Evolutionary conservation across 2,329 filamentous ascomycete genomes (phyloP), one percentile per base, ranked within the genome.

Genomic region (Kalaharituber pfeilii): DNA sequence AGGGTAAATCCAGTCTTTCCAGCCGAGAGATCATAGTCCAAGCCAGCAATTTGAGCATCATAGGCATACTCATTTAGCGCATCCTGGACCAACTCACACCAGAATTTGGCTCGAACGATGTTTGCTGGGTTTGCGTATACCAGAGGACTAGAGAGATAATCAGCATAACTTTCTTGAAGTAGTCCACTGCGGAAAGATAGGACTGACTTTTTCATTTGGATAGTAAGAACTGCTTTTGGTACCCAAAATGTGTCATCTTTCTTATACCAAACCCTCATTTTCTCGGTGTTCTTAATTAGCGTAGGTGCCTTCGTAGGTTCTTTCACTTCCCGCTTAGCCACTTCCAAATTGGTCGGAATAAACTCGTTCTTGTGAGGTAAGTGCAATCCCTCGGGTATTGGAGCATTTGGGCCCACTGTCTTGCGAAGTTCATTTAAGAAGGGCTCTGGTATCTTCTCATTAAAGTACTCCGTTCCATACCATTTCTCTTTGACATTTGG

Each of bases 211-310:
- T 59, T 57, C 20, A 93, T 75, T 62, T 81, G 86, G 59, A 94
- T 78, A 60, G 87, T 78, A 18, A 96, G 72, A 56, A 87, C 91
- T 2, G 86, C 91, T 68, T 94, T 94, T 7, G 91, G 91, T 8
- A 96, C 91, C 88, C 89, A 96, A 69, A 96, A 98, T 0, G 82
- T 87, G 63, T 98, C 91, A 64, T 98, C 91, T 70, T 96, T 96
- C 73, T 98, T 98, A 73, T 81, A 95, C 91, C 91, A 98, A 2
- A 86, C 82, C 27, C 88, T 80, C 0, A 85, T 80, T 29, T 80
- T 72, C 5, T 81, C 75, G 61, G 95, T 89, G 63, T 94, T 87
- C 61, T 88, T 81, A 58, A 98, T 82, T 24, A 98, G 73, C 57
- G 81, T 82, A 0, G 91, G 91, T 0, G 79, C 74, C 53, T 83